A percentile compares a stretch with the other conserved stretches of the same genome.
These are phyloP conservation scores for Cyberlindnera mycetangii DNA, from an alignment of 805 yeast genomes.

Conservation along the genomic window DNA sequence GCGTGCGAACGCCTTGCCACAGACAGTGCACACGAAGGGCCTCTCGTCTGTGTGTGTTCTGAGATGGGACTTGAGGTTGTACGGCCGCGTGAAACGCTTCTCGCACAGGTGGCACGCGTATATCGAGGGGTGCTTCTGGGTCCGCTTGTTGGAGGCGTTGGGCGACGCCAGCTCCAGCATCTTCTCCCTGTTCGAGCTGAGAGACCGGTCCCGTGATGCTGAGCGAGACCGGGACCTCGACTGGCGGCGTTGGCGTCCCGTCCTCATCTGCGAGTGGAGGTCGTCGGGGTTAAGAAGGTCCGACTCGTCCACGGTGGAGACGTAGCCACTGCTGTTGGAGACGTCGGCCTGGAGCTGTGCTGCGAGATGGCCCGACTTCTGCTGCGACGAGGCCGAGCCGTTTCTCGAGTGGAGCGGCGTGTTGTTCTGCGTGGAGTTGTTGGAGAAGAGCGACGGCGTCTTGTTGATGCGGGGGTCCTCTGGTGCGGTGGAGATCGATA, in stretches of 20 bases:
- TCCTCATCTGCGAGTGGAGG: constrained; percentile 21
- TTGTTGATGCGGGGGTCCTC: constrained; percentile 36
- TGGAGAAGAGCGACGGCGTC: constrained; percentile 57
- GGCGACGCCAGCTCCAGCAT: constrained; percentile 67
- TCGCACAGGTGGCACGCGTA: constrained; percentile 83
- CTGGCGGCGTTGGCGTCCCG: constrained; percentile 38
- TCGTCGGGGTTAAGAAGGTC: constrained; percentile 19
- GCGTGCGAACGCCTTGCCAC: constrained; percentile 81
- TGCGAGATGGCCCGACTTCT: constrained; percentile 21
- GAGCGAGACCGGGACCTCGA: constrained; percentile 33
- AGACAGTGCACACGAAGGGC: constrained; percentile 67
- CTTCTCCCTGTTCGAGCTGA: constrained; percentile 43
- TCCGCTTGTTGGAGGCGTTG: constrained; percentile 46
- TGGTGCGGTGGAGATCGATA: constrained; percentile 34
- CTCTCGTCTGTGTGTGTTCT: constrained; percentile 87
- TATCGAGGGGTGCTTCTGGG: constrained; percentile 69
- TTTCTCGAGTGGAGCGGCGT: constrained; percentile 36
- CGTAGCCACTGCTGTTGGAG: neutral
- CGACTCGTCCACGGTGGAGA: constrained; percentile 11
- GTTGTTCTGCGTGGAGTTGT: constrained; percentile 32
- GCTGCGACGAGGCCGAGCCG: constrained; percentile 27
- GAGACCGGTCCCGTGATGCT: constrained; percentile 29
- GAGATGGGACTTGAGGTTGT: constrained; percentile 86
- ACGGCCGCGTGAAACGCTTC: constrained; percentile 86
- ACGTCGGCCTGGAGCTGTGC: constrained; percentile 1